Percentiles rank a stretch among this genome's conserved stretches.
These are phyloP conservation scores for Coemansia sp. DNA, from an alignment of 192 early-diverging fungal species.

Conservation along the genomic window DNA sequence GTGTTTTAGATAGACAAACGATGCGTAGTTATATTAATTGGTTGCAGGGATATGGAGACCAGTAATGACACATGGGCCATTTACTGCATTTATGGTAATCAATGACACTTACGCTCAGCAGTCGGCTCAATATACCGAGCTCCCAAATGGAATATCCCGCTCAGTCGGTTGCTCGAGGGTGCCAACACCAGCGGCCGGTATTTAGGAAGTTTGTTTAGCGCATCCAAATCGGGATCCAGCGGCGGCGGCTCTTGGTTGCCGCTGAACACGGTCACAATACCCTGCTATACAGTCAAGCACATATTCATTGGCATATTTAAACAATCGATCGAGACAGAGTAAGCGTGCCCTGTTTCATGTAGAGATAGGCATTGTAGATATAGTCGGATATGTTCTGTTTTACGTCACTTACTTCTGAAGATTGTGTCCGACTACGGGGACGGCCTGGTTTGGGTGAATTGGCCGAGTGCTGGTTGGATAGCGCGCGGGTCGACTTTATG, in stretches of 20 bases:
- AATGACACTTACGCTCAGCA: constrained; percentile 46
- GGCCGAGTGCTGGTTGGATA: constrained; percentile 29
- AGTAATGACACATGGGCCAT: neutral
- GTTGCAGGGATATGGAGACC: neutral
- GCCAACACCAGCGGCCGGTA: constrained; percentile 50
- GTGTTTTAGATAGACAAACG: neutral
- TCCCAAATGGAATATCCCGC: constrained; percentile 45
- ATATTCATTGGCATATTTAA: neutral
- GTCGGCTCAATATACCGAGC: constrained; percentile 54
- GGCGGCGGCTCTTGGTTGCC: constrained; percentile 39
- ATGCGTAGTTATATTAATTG: neutral
- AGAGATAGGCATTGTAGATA: neutral
- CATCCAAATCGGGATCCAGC: constrained; percentile 49
- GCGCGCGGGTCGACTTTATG: constrained; percentile 36
- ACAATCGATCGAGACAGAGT: neutral
- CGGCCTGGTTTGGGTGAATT: constrained; percentile 21
- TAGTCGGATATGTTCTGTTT: neutral
- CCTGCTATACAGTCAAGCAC: constrained; percentile 31
- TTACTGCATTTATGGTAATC: neutral
- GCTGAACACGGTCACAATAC: constrained; percentile 50
- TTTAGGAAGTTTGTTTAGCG: constrained; percentile 41
- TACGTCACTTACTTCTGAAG: constrained; percentile 46
- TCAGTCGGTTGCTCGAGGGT: constrained; percentile 42
- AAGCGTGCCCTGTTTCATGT: neutral
- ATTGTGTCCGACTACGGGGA: constrained; percentile 51